Percentiles rank a stretch among this genome's conserved stretches.
These are phyloP conservation scores for Arctium minus DNA, from an alignment of 129 eudicot genomes.

Conservation along the genomic window DNA sequence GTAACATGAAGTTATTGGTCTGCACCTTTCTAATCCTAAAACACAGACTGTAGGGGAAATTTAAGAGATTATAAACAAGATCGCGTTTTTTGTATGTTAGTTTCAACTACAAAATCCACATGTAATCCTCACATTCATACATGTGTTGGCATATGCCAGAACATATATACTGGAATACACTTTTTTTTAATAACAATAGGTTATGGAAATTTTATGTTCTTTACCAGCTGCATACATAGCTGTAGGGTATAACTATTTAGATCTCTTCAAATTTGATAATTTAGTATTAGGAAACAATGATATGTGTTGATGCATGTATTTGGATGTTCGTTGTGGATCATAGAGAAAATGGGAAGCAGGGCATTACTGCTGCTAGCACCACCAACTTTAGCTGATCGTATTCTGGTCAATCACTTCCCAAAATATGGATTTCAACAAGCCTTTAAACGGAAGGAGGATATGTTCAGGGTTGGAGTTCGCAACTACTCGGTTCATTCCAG, in stretches of 20 bases:
- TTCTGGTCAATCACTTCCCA: slow-evolving; percentile 8
- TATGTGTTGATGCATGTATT: slow-evolving; percentile 8
- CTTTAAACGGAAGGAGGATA: slow-evolving; percentile 7
- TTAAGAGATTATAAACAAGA: too few species aligned
- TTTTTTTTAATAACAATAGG: too few species aligned
- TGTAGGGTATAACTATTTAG: neutral
- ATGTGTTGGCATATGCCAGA: neutral
- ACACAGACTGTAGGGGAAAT: too few species aligned
- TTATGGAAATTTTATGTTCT: too few species aligned
- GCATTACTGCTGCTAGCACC: slow-evolving; percentile 24
- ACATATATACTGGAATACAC: neutral
- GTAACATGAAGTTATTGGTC: too few species aligned
- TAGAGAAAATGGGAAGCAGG: slow-evolving; percentile 23
- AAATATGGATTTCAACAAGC: slow-evolving; percentile 17
- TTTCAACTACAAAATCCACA: too few species aligned
- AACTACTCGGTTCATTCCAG: slow-evolving; percentile 39
- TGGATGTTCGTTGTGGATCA: neutral
- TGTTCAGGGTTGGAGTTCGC: slow-evolving; percentile 18
- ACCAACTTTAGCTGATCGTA: neutral
- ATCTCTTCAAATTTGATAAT: neutral
- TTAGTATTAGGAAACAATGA: slow-evolving; percentile 9
- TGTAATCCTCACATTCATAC: neutral
- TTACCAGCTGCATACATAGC: neutral
- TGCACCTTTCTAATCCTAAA: too few species aligned
- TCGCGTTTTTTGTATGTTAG: too few species aligned